Conservation (phyloP, 176 grass and related monocot genomes). For the Carex myosuroides region DNA sequence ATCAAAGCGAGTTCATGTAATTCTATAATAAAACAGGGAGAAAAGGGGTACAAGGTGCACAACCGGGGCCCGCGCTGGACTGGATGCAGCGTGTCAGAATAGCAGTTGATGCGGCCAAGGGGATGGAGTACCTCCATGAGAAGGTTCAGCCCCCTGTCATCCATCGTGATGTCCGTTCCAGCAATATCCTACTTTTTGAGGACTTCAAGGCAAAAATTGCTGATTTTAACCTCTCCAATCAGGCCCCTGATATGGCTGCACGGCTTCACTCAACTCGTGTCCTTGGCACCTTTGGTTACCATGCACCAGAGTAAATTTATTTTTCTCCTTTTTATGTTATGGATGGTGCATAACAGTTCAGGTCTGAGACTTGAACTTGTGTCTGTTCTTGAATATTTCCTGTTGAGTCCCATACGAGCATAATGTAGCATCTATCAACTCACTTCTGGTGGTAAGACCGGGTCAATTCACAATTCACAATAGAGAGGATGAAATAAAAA, state of each 20-base stretch:
- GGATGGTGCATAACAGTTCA: background rate
- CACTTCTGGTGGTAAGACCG: background rate
- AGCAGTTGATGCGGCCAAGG: slow-evolving; percentile 72
- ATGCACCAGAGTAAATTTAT: slow-evolving; percentile 79
- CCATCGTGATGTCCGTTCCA: slow-evolving; percentile 86
- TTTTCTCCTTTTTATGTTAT: background rate
- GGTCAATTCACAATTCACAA: background rate
- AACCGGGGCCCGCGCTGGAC: slow-evolving; percentile 73
- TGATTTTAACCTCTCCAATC: slow-evolving; percentile 90
- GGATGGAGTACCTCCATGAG: slow-evolving; percentile 87
- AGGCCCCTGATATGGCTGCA: slow-evolving; percentile 87
- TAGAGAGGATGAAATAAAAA: slow-evolving; percentile 1
- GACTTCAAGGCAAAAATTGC: slow-evolving; percentile 87
- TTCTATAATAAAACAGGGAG: slow-evolving; percentile 40
- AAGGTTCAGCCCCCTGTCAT: slow-evolving; percentile 71
- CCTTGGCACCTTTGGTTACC: slow-evolving; percentile 87
- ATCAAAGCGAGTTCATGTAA: background rate
- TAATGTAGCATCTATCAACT: background rate
- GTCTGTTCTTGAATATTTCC: background rate
- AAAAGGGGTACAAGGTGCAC: slow-evolving; percentile 85
- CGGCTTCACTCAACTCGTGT: slow-evolving; percentile 88
- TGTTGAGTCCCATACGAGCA: background rate
- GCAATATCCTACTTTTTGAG: slow-evolving; percentile 87
- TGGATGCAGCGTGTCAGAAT: slow-evolving; percentile 90
- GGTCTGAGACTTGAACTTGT: background rate